Evolutionary conservation across 139 green algal genomes (phyloP).

Genomic region (Closterium sp.): DNA sequence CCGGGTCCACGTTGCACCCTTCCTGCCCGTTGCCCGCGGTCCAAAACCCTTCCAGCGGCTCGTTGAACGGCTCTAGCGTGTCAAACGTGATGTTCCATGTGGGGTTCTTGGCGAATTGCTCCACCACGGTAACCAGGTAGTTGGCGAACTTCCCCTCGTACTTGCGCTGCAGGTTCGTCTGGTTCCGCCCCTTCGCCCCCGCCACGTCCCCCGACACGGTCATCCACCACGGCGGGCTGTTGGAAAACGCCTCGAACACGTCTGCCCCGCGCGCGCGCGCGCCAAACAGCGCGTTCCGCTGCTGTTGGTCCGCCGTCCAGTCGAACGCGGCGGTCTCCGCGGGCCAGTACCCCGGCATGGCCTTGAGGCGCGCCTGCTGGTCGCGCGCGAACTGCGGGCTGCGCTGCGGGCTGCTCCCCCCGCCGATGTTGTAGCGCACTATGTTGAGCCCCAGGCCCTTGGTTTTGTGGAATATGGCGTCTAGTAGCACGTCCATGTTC

Average conservation of each 20-base stretch:
- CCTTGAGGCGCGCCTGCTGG: conserved; percentile 1
- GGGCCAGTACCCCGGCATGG: conserved; percentile 17
- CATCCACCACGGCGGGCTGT: conserved; percentile 53
- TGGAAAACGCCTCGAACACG: conserved; percentile 52
- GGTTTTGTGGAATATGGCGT: background rate
- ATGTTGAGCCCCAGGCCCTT: conserved; percentile 9
- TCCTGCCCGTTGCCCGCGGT: conserved; percentile 47
- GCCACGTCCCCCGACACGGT: conserved; percentile 32
- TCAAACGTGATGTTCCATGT: conserved; percentile 22
- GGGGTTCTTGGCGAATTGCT: conserved; percentile 15
- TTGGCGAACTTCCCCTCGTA: conserved; percentile 40
- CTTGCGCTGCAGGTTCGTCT: conserved; percentile 39
- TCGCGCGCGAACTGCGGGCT: background rate
- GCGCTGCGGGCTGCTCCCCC: background rate
- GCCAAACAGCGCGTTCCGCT: conserved; percentile 39
- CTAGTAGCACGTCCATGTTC: background rate
- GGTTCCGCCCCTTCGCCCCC: conserved; percentile 2
- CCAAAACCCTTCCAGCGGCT: conserved; percentile 45
- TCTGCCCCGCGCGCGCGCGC: conserved; percentile 33
- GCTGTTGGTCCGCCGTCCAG: conserved; percentile 25
- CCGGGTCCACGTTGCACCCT: conserved; percentile 46
- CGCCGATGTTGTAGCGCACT: conserved; percentile 4
- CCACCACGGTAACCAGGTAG: conserved; percentile 49
- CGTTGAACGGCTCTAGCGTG: conserved; percentile 55
- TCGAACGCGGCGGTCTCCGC: conserved; percentile 24